These are phyloP conservation scores for Annulohypoxylon maeteangense DNA, from an alignment of 495 filamentous ascomycete genomes.

Conservation along the genomic window DNA sequence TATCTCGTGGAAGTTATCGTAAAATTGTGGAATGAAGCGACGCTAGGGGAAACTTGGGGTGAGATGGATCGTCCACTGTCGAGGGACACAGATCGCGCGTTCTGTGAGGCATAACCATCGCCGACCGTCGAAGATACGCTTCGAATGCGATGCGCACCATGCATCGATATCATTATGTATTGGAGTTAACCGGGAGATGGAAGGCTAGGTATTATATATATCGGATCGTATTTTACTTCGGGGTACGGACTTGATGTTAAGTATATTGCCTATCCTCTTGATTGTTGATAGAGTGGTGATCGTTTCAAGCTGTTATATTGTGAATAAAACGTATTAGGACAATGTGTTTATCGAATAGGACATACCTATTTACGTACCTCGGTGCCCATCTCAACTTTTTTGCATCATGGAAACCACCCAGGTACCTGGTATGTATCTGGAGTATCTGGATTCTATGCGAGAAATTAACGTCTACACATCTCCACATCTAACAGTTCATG, in stretches of 20 bases:
- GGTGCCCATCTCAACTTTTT: neutral
- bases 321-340: neutral
- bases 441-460: neutral
- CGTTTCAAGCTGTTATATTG: neutral
- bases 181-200: conserved; percentile 7
- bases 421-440: neutral
- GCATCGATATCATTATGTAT: conserved; percentile 16
- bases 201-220: conserved; percentile 13
- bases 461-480: neutral
- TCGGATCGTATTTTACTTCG: neutral
- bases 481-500: neutral
- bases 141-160: neutral
- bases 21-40: neutral
- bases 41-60: neutral
- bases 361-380: neutral
- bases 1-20: conserved; percentile 2
- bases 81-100: neutral
- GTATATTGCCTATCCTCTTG: neutral
- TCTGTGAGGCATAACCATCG: neutral
- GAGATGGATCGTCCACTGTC: neutral
- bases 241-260: neutral
- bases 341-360: neutral
- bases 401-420: too few species aligned
- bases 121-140: neutral
- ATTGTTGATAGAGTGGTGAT: neutral